A percentile compares a stretch with the other conserved stretches of the same genome.
Evolutionary conservation across 768 basidiomycete genomes (phyloP).

Genomic region (Russula brevipes): DNA sequence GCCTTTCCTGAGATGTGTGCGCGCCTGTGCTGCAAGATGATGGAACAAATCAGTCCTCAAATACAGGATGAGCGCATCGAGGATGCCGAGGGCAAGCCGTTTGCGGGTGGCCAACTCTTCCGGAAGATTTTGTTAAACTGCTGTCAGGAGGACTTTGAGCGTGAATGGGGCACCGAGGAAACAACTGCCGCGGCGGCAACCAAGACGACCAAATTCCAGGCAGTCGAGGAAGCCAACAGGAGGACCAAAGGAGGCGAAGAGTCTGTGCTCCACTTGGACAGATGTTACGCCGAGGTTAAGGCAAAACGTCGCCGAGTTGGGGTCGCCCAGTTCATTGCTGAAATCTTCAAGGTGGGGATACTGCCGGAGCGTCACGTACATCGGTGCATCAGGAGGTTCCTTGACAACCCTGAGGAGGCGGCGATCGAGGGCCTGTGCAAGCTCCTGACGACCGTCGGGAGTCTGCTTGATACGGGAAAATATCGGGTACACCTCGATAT

Average conservation of each 20-base stretch:
- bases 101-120: constrained; percentile 91
- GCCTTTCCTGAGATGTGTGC: constrained; percentile 98
- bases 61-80: constrained; percentile 87
- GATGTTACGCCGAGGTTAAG: constrained; percentile 94
- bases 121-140: constrained; percentile 93
- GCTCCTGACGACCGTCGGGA: constrained; percentile 83
- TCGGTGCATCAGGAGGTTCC: constrained; percentile 93
- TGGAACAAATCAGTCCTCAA: constrained; percentile 84
- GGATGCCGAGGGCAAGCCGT: constrained; percentile 77
- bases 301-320: constrained; percentile 96
- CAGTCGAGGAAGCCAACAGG: constrained; percentile 46
- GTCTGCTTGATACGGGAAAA: constrained; percentile 72
- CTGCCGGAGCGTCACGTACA: constrained; percentile 97
- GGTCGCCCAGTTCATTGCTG: constrained; percentile 96
- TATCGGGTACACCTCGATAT: constrained; percentile 83
- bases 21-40: constrained; percentile 89
- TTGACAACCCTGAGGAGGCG: constrained; percentile 94
- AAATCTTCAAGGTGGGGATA: constrained; percentile 99
- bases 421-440: constrained; percentile 96
- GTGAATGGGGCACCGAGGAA: constrained; percentile 89
- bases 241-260: constrained; percentile 39
- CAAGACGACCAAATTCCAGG: constrained; percentile 79
- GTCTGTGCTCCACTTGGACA: constrained; percentile 82
- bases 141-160: constrained; percentile 97
- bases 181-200: constrained; percentile 81